Conservation (phyloP, 257 asterid species). For the Salvia miltiorrhiza region DNA sequence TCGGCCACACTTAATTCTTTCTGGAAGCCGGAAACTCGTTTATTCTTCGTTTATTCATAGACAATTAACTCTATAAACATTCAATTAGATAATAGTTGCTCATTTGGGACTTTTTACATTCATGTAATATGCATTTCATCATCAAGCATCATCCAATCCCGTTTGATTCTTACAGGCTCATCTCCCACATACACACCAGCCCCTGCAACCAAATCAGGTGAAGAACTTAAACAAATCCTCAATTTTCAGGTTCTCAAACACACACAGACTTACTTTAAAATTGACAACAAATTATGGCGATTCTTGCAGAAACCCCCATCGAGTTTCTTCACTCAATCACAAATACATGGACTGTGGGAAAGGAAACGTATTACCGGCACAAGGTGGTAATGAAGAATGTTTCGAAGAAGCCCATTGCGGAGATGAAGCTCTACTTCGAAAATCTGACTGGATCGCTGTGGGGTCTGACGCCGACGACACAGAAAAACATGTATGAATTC, state of each 20-base stretch:
- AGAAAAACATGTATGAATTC: slow-evolving; percentile 48
- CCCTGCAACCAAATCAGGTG: slow-evolving; percentile 18
- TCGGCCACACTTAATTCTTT: no score
- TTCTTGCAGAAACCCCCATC: slow-evolving; percentile 45
- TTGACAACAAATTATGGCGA: background rate
- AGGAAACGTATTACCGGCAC: slow-evolving; percentile 53
- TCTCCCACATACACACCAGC: slow-evolving; percentile 7
- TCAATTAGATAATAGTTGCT: no score
- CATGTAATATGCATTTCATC: background rate
- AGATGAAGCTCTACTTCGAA: slow-evolving; percentile 44
- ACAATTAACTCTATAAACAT: no score
- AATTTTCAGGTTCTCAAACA: background rate
- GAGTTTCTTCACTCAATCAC: slow-evolving; percentile 68
- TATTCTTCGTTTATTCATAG: no score
- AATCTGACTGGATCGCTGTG: slow-evolving; percentile 58
- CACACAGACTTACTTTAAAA: background rate
- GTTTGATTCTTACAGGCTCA: background rate
- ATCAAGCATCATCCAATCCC: background rate
- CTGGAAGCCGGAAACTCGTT: no score
- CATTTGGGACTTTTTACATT: background rate
- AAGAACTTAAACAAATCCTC: background rate
- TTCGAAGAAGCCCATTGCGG: slow-evolving; percentile 46
- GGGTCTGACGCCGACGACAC: slow-evolving; percentile 56
- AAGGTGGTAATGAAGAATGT: slow-evolving; percentile 62
- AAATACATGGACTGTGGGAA: slow-evolving; percentile 53